Evolutionary conservation across 2,329 filamentous ascomycete species (phyloP), one percentile per base, ranked within the genome.

Genomic region (Penicillium polonicum): DNA sequence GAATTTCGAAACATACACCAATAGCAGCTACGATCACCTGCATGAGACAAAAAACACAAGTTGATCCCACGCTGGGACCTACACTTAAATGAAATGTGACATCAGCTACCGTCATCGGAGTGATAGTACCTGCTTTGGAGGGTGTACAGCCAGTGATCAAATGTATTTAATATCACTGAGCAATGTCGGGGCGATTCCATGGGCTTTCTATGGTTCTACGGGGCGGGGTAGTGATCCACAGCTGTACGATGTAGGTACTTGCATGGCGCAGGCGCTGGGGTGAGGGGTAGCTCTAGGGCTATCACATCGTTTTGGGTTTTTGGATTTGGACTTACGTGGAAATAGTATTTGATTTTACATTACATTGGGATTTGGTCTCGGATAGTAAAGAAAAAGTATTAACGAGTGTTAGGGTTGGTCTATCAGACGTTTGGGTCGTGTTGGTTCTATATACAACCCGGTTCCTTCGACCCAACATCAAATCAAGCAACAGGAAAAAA

Each of bases 381-480:
- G 25, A 6, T 35, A 17, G 33, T 7, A 17, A 17, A 17, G 31
- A 39, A 25, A 44, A 55, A 33, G 39, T 52, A 45, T 42, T 48
- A 57, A 57, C 41, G 54, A 57, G 42, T 23, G 49, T 54, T 15
- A 12, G 19, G 44, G 36, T 52, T 64, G 38, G 55, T 51, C 49
- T 62, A 63, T 68, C 63, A 62, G 52, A 60, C 57, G 57, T 51
- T 55, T 54, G 57, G 57, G 48, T 63, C 59, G 55, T 53, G 15
- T 43, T 54, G 56, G 56, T 62, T 60, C 64, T 66, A 66, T 63
- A 35, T 66, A 64, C 64, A 65, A 64, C 63, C 62, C 53, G 50
- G 31, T 60, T 62, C 57, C 59, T 62, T 55, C 59, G 43, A 58
- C 57, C 43, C 58, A 62, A 55, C 54, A 53, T 50, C 43, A 55